These are phyloP conservation scores for Pulveroboletus ravenelii DNA, from an alignment of 768 basidiomycete genomes.

Conservation along the genomic window DNA sequence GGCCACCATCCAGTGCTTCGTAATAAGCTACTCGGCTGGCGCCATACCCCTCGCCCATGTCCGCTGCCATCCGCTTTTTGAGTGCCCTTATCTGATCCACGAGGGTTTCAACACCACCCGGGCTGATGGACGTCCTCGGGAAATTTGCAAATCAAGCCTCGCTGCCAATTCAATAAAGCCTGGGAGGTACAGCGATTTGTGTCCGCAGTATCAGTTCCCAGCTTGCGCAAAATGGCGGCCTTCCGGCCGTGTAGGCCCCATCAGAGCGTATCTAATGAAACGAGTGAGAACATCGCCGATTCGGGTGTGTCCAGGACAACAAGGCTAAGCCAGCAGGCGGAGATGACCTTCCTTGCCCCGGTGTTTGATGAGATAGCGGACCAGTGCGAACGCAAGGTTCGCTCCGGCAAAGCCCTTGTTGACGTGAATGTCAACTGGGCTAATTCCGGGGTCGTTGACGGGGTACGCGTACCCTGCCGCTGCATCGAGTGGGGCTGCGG, in stretches of 20 bases:
- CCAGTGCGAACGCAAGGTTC: slow-evolving; percentile 58
- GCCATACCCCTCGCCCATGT: slow-evolving; percentile 28
- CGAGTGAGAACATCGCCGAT: slow-evolving; percentile 8
- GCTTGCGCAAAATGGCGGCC: slow-evolving; percentile 36
- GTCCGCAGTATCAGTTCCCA: slow-evolving; percentile 35
- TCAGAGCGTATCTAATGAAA: slow-evolving; percentile 25
- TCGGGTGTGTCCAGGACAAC: slow-evolving; percentile 13
- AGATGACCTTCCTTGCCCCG: slow-evolving; percentile 14
- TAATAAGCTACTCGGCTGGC: slow-evolving; percentile 22
- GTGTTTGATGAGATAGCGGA: slow-evolving; percentile 52
- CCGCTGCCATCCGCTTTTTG: slow-evolving; percentile 23
- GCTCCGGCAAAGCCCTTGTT: slow-evolving; percentile 70
- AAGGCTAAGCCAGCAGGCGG: slow-evolving; percentile 17
- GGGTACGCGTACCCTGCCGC: slow-evolving; percentile 64
- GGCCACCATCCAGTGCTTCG: slow-evolving; percentile 28
- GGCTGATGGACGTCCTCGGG: slow-evolving; percentile 31
- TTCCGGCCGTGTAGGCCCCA: slow-evolving; percentile 19
- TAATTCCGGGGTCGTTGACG: slow-evolving; percentile 48
- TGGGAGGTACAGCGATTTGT: slow-evolving; percentile 54
- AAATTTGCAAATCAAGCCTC: slow-evolving; percentile 31
- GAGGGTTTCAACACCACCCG: slow-evolving; percentile 30
- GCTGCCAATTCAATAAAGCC: slow-evolving; percentile 38
- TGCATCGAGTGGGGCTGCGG: slow-evolving; percentile 63
- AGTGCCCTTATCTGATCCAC: slow-evolving; percentile 34
- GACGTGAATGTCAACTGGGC: slow-evolving; percentile 54